Evolutionary conservation across 345 rosid species (phyloP), one percentile per base, ranked within the genome.

Genomic region (Gossypium anomalum): DNA sequence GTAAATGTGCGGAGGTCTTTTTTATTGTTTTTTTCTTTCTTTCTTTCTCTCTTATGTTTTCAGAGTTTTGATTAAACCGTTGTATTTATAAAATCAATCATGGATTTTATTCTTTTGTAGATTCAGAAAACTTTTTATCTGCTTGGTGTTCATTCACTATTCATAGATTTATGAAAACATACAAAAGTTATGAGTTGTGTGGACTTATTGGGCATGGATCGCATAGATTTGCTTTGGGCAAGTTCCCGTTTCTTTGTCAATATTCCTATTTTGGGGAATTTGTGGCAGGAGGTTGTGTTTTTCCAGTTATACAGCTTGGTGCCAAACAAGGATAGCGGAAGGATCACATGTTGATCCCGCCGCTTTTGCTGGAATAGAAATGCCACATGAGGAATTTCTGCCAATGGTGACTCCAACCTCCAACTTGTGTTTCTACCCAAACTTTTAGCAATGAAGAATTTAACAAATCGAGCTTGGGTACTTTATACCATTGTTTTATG

Each of bases 111-210:
- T 71, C 56, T 75, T 64, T 43, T 80, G 64, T 73, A 80, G 87
- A 73, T 84, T 79, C 75, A 74, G 78, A 4, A 75, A 64, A 75
- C 55, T 73, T 60, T 80, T 76, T 75, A 77, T 76, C 75, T 61
- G 76, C 74, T 44, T 73, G 66, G 48, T 20, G 29, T 45, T 45
- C 61, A 19, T 29, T 80, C 5, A 34, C 38, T 4, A 34, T 34
- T 34, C 38, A 11, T 1, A 3, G 56, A 11, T 0, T 9, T 58
- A 58, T 60, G 69, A 65, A 38, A 41, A 4, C 52, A 11, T 43
- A 38, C 25, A 1, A 25, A 34, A 25, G 29, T 13, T 59, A 61
- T 6, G 70, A 20, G 53, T 66, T 20, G 59, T 7, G 59, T 55
- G 3, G 23, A 20, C 9, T 20, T n/a, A 11, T 19, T 19, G 59